Evolutionary conservation across 495 filamentous ascomycete genomes (phyloP).

Genomic region (Hyaloscypha finlandica): DNA sequence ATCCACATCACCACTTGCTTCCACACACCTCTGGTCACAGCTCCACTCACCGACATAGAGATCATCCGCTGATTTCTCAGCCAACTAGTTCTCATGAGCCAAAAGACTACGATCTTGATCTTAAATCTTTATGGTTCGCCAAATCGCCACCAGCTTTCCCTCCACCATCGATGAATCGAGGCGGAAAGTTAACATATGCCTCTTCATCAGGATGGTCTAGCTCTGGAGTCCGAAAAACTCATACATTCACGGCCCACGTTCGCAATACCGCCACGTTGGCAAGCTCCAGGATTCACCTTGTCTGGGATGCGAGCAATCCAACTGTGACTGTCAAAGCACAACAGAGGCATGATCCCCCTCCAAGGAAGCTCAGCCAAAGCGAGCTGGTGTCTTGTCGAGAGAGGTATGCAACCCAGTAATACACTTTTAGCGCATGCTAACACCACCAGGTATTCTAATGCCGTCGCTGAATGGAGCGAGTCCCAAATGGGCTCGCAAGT

Average conservation of each 20-base stretch:
- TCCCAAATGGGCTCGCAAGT: conserved; percentile 37
- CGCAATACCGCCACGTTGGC: conserved; percentile 39
- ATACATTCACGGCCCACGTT: conserved; percentile 37
- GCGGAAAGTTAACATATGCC: conserved; percentile 26
- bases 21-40: neutral
- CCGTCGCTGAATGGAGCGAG: conserved; percentile 39
- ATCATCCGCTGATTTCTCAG: conserved; percentile 13
- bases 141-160: conserved; percentile 36
- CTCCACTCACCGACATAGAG: neutral
- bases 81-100: conserved; percentile 21
- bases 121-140: conserved; percentile 41
- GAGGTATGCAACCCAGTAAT: conserved; percentile 14
- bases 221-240: conserved; percentile 35
- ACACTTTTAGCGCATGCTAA: neutral
- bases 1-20: neutral
- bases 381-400: conserved; percentile 24
- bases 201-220: conserved; percentile 33
- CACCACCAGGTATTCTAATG: conserved; percentile 25
- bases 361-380: conserved; percentile 27
- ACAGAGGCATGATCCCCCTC: conserved; percentile 43
- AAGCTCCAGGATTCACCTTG: conserved; percentile 40
- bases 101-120: conserved; percentile 41
- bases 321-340: conserved; percentile 36
- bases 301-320: conserved; percentile 43
- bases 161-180: conserved; percentile 28